A percentile compares a stretch with the other conserved stretches of the same genome.
These are phyloP conservation scores for Cladosporium sp. DNA, from an alignment of 2,329 filamentous ascomycete genomes.

Conservation along the genomic window DNA sequence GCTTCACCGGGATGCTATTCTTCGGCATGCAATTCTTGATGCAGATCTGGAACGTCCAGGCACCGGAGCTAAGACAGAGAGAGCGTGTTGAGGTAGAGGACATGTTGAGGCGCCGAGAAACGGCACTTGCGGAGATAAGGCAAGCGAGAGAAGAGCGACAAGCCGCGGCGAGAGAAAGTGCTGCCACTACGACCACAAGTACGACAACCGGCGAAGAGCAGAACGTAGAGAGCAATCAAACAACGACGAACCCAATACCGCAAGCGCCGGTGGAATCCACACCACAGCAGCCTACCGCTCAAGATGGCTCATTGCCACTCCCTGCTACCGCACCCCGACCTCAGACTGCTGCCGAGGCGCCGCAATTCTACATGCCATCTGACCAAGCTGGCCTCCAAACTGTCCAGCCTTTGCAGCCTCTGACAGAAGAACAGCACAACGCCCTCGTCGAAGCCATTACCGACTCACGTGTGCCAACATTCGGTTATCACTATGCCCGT, in stretches of 20 bases:
- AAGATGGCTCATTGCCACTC: constrained; percentile 40
- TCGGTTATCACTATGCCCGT: constrained; percentile 56
- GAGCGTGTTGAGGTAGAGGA: constrained; percentile 41
- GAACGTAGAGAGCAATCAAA: background rate
- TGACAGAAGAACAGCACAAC: constrained; percentile 15
- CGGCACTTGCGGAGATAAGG: constrained; percentile 6
- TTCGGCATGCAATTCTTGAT: constrained; percentile 62
- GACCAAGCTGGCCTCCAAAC: constrained; percentile 49
- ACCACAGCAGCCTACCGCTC: constrained; percentile 20
- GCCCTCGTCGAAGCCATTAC: constrained; percentile 35
- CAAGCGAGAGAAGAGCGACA: constrained; percentile 9
- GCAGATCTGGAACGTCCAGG: constrained; percentile 63
- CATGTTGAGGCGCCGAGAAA: constrained; percentile 15
- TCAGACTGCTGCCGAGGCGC: constrained; percentile 46
- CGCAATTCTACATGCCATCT: constrained; percentile 52
- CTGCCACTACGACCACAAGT: constrained; percentile 7
- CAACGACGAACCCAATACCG: background rate
- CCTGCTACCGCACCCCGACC: constrained; percentile 46
- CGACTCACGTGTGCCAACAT: constrained; percentile 28
- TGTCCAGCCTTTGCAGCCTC: constrained; percentile 17
- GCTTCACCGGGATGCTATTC: constrained; percentile 56
- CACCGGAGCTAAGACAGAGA: constrained; percentile 41
- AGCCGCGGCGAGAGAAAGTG: constrained; percentile 12
- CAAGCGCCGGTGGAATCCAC: constrained; percentile 20
- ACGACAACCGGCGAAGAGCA: background rate